Evolutionary conservation across 768 basidiomycete species (phyloP).

Genomic region (Amanita polypyramis): DNA sequence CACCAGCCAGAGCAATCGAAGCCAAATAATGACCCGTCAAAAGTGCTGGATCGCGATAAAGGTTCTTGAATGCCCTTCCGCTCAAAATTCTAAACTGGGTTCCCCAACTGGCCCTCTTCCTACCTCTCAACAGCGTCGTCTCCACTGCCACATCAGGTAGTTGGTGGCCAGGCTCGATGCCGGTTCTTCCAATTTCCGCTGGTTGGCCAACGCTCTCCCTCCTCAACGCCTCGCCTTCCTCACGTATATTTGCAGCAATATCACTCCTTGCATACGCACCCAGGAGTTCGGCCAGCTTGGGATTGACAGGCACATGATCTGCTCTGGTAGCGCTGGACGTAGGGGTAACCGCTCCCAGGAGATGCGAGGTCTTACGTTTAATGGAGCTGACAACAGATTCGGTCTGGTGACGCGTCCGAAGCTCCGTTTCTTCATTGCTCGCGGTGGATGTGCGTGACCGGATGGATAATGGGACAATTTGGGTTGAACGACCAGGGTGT

Average conservation of each 20-base stretch:
- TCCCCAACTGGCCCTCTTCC: conserved; percentile 74
- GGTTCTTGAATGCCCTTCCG: conserved; percentile 94
- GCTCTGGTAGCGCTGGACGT: conserved; percentile 13
- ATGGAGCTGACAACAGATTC: conserved; percentile 36
- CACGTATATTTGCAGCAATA: conserved; percentile 49
- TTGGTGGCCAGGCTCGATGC: conserved; percentile 21
- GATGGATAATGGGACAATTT: conserved; percentile 24
- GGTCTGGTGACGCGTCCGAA: conserved; percentile 31
- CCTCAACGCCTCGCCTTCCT: conserved; percentile 45
- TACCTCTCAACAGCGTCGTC: conserved; percentile 54
- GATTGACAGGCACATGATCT: conserved; percentile 29
- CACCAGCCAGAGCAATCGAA: conserved; percentile 74
- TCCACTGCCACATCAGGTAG: conserved; percentile 63
- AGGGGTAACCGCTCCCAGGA: conserved; percentile 47
- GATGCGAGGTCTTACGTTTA: conserved; percentile 63
- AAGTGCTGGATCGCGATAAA: conserved; percentile 90
- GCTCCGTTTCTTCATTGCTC: conserved; percentile 38
- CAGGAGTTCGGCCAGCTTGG: conserved; percentile 64
- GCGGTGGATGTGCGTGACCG: conserved; percentile 26
- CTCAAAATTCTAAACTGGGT: conserved; percentile 94
- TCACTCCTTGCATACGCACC: conserved; percentile 58
- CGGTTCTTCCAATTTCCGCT: conserved; percentile 16
- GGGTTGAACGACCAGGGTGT: conserved; percentile 11
- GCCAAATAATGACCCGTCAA: conserved; percentile 86
- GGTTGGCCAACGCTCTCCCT: conserved; percentile 20